phyloP scores from a whole-genome alignment of 2,329 filamentous ascomycete species.

The Cryphonectria carpinicola region DNA sequence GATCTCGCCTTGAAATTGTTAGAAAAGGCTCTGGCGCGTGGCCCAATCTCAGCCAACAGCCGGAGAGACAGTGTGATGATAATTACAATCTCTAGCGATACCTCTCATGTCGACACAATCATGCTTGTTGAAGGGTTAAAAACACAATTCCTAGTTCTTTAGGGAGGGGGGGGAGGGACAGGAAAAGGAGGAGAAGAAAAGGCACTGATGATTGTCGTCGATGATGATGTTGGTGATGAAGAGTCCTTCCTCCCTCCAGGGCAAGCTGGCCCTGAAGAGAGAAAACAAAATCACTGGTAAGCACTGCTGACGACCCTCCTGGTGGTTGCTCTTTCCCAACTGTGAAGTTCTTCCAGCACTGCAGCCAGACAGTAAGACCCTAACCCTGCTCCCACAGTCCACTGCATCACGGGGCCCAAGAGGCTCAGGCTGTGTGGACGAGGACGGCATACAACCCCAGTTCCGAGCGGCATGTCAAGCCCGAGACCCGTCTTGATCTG shows the following conservation, averaged over 20 bases:
- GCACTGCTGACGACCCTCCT: too few relatives aligned
- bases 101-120: background rate
- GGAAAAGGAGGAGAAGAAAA: too few relatives aligned
- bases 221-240: too few relatives aligned
- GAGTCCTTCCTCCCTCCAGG: too few relatives aligned
- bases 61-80: background rate
- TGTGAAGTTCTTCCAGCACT: too few relatives aligned
- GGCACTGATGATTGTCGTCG: too few relatives aligned
- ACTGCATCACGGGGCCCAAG: background rate
- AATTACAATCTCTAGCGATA: background rate
- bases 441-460: background rate
- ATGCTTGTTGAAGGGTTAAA: background rate
- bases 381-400: background rate
- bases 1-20: background rate
- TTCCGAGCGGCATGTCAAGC: slow-evolving; percentile 5
- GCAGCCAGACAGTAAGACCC: background rate
- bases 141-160: too few relatives aligned
- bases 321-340: too few relatives aligned
- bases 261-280: too few relatives aligned
- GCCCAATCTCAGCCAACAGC: background rate
- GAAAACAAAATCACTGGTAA: too few relatives aligned
- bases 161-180: too few relatives aligned
- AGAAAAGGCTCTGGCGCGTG: background rate
- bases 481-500: slow-evolving; percentile 6
- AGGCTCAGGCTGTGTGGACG: background rate